Percentiles rank a stretch among this genome's conserved stretches.
Conservation (phyloP, 805 yeast species). For the Wickerhamomyces canadensis region DNA sequence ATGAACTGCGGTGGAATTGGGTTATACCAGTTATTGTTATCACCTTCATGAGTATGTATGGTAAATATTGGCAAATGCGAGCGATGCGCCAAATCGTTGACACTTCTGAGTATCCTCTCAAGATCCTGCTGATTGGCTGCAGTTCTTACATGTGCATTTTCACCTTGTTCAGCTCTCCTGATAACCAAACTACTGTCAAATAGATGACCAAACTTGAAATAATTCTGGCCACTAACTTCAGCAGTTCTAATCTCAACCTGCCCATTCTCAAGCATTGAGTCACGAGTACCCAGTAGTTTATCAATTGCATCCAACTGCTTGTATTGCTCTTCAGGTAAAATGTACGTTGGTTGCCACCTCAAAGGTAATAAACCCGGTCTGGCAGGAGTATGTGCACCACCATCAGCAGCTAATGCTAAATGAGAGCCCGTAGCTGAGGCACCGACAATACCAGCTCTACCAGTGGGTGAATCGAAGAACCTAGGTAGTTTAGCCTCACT, state of each 20-base stretch:
- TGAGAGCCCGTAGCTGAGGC: conserved; percentile 23
- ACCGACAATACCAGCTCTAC: conserved; percentile 24
- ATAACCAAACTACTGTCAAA: conserved; percentile 26
- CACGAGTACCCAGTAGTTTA: conserved; percentile 25
- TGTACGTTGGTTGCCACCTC: conserved; percentile 24
- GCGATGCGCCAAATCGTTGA: conserved; percentile 22
- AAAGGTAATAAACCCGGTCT: conserved; percentile 25
- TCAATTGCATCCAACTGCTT: conserved; percentile 22
- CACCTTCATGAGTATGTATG: conserved; percentile 26
- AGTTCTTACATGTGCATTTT: conserved; percentile 22
- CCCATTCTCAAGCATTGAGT: conserved; percentile 24
- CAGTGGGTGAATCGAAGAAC: conserved; percentile 22
- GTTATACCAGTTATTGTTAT: conserved; percentile 28
- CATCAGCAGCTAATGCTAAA: conserved; percentile 22
- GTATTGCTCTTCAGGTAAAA: conserved; percentile 22
- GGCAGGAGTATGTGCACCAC: conserved; percentile 23
- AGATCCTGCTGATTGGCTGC: conserved; percentile 20
- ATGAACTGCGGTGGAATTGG: conserved; percentile 24
- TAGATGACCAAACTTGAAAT: conserved; percentile 23
- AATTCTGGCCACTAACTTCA: conserved; percentile 17
- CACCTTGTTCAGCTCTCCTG: conserved; percentile 17
- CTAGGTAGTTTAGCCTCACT: conserved; percentile 22
- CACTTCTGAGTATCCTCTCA: conserved; percentile 17
- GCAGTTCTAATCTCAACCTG: conserved; percentile 22
- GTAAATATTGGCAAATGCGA: conserved; percentile 23